Conservation (phyloP, 805 yeast genomes). For the Candida boleticola region DNA sequence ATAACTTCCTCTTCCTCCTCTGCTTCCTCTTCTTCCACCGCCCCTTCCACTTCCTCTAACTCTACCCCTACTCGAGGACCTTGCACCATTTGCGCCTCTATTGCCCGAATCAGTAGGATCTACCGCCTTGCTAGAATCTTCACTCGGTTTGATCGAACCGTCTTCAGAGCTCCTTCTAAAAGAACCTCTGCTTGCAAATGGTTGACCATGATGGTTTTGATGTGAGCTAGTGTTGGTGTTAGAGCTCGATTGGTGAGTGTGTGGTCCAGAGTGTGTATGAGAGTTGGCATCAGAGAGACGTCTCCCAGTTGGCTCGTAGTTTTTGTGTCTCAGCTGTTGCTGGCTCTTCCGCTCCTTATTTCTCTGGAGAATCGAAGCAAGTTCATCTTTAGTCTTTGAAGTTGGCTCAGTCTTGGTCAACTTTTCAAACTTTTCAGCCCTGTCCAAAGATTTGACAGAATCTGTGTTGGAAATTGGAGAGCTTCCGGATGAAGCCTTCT, state of each 20-base stretch:
- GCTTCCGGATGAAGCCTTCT: too few relatives aligned
- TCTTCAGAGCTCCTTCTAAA: conserved; percentile 1
- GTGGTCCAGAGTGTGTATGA: too few relatives aligned
- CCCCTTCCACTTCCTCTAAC: conserved; percentile 5
- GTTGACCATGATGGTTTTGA: conserved; percentile 3
- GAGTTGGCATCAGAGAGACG: background rate
- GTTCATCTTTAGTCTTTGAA: conserved; percentile 5
- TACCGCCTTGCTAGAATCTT: background rate
- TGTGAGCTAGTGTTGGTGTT: conserved; percentile 1
- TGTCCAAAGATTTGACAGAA: background rate
- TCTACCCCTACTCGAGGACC: conserved; percentile 16
- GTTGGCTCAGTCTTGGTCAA: conserved; percentile 1
- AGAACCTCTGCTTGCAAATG: conserved; percentile 1
- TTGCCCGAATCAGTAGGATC: too few relatives aligned
- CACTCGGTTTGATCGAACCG: background rate
- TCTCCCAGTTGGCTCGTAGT: background rate
- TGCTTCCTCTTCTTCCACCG: background rate
- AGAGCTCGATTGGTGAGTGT: too few relatives aligned
- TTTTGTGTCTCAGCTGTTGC: conserved; percentile 4
- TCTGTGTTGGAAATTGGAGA: too few relatives aligned
- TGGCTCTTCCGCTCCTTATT: conserved; percentile 9
- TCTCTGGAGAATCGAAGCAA: conserved; percentile 3
- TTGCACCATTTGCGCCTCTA: too few relatives aligned
- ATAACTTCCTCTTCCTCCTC: background rate
- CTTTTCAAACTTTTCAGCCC: background rate